A percentile compares a stretch with the other conserved stretches of the same genome.
Conservation (phyloP, 208 protist genomes). For the Naegleria gruberi region DNA sequence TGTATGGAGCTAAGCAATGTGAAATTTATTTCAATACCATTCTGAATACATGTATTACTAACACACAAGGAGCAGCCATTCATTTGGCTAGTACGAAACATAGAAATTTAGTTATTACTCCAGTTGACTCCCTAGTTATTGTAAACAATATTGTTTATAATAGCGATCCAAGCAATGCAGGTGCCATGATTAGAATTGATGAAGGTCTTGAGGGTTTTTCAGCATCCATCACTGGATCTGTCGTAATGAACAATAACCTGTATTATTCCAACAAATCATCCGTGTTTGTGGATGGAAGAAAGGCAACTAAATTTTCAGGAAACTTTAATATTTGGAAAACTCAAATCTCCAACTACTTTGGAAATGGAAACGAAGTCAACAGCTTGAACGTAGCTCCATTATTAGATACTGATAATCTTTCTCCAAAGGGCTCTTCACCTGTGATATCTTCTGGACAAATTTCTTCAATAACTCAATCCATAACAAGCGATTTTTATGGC, state of each 20-base stretch:
- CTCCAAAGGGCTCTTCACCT: neutral
- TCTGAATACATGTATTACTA: neutral
- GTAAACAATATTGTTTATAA: neutral
- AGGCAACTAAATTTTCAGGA: neutral
- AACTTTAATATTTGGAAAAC: neutral
- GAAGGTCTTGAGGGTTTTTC: neutral
- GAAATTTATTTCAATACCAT: neutral
- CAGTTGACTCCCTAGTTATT: neutral
- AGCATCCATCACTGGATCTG: neutral
- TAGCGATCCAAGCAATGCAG: neutral
- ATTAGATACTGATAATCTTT: neutral
- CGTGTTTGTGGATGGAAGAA: neutral
- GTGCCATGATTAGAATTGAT: neutral
- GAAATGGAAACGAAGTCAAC: neutral
- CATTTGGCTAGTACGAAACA: neutral
- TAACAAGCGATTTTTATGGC: neutral
- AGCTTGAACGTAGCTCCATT: neutral
- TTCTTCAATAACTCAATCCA: neutral
- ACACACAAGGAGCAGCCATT: neutral
- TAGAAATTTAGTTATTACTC: neutral
- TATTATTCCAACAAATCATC: neutral
- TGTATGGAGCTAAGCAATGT: neutral
- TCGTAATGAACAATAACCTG: neutral
- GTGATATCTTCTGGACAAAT: neutral
- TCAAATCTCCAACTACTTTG: neutral